Percentiles rank a stretch among this genome's conserved stretches.
phyloP scores from a whole-genome alignment of 2,329 filamentous ascomycete genomes.

The Seiridium unicorne region DNA sequence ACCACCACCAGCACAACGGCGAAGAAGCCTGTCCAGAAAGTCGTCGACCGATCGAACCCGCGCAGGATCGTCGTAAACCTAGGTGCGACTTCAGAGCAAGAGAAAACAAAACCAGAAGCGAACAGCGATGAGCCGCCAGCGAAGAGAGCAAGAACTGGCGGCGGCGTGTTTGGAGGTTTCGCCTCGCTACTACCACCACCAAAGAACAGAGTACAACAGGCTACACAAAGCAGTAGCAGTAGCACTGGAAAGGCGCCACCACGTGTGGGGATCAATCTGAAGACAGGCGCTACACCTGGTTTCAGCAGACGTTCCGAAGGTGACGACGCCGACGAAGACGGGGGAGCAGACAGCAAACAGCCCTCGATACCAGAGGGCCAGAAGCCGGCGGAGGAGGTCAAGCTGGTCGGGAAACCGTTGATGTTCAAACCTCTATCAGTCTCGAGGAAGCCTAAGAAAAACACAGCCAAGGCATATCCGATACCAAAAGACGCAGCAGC shows the following conservation, averaged over 20 bases:
- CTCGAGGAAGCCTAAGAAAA: constrained; percentile 70
- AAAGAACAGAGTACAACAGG: constrained; percentile 54
- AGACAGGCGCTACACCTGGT: constrained; percentile 79
- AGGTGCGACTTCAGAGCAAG: constrained; percentile 49
- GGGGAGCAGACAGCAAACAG: constrained; percentile 42
- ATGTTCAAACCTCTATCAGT: constrained; percentile 91
- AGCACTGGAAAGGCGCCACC: constrained; percentile 33
- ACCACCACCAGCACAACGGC: constrained; percentile 26
- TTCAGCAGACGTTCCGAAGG: constrained; percentile 62
- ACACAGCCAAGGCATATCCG: constrained; percentile 45
- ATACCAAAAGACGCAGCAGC: constrained; percentile 11
- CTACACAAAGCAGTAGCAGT: constrained; percentile 26
- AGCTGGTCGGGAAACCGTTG: constrained; percentile 74
- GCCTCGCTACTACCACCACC: constrained; percentile 85
- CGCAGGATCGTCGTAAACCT: constrained; percentile 83
- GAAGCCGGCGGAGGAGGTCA: constrained; percentile 61
- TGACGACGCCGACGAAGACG: constrained; percentile 18
- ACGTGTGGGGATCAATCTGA: constrained; percentile 66
- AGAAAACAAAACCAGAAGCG: constrained; percentile 27
- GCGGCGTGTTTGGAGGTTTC: constrained; percentile 74
- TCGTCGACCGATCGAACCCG: constrained; percentile 77
- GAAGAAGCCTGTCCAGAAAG: constrained; percentile 71
- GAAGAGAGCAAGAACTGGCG: constrained; percentile 64
- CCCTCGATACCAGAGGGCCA: constrained; percentile 55
- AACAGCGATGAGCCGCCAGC: constrained; percentile 58